Conservation (phyloP, 1,284 basidiomycete genomes). For the Tilletiopsis washingtonensis region DNA sequence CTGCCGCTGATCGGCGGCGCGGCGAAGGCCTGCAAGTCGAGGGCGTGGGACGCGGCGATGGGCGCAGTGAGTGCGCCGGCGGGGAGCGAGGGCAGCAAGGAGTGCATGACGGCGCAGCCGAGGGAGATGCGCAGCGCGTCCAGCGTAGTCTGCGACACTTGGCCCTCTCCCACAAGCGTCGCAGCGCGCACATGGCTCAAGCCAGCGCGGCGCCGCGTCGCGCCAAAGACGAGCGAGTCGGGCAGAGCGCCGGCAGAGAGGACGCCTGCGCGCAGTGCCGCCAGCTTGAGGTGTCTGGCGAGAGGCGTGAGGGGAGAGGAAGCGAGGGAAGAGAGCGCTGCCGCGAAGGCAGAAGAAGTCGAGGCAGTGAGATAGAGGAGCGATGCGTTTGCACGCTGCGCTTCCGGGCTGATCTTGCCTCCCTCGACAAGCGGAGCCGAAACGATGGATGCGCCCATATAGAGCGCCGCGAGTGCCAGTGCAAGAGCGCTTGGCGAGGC, state of each 20-base stretch:
- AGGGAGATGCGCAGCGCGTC: conserved; percentile 37
- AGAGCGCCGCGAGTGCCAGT: conserved; percentile 32
- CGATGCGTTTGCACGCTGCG: conserved; percentile 17
- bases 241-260: conserved; percentile 14
- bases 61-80: conserved; percentile 20
- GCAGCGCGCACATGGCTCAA: conserved; percentile 13
- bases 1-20: conserved; percentile 4
- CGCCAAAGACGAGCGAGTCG: conserved; percentile 19
- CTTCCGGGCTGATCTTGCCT: no score
- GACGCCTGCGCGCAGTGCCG: conserved; percentile 29
- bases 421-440: conserved; percentile 14
- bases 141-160: conserved; percentile 27
- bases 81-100: conserved; percentile 18
- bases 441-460: conserved; percentile 36
- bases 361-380: conserved; percentile 28
- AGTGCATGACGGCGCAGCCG: conserved; percentile 37
- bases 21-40: conserved; percentile 43
- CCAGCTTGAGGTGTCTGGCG: conserved; percentile 20
- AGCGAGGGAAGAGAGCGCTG: conserved; percentile 18
- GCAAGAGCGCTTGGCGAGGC: conserved; percentile 18
- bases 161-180: conserved; percentile 16
- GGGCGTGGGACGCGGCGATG: conserved; percentile 28
- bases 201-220: conserved; percentile 15
- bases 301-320: conserved; percentile 14
- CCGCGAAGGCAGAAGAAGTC: conserved; percentile 23